These are phyloP conservation scores for Neostapfia colusana DNA, from an alignment of 176 grass and related monocot genomes.

Conservation along the genomic window DNA sequence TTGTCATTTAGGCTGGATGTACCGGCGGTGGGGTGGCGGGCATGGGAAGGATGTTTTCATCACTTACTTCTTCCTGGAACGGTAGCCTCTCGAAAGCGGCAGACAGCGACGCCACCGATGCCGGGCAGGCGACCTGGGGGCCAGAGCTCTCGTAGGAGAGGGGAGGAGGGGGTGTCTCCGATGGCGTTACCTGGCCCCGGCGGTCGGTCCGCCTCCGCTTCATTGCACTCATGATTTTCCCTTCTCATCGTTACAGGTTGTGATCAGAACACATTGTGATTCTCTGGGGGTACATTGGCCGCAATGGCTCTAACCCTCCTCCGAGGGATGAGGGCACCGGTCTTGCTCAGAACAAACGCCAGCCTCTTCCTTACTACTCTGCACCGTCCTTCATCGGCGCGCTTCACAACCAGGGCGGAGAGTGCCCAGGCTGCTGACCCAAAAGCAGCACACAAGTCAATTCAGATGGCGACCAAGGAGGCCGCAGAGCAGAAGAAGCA, in stretches of 20 bases:
- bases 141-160: not conserved
- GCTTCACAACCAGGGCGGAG: constrained; percentile 34
- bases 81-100: not conserved
- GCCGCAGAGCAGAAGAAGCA: constrained; percentile 49
- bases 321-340: constrained; percentile 52
- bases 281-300: not conserved
- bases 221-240: not conserved
- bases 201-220: no score
- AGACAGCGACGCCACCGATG: not conserved
- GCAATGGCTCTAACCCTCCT: constrained; percentile 67
- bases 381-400: not conserved
- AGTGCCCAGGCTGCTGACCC: constrained; percentile 41
- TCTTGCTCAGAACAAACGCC: constrained; percentile 7
- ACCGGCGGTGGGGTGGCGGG: no score
- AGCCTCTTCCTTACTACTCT: constrained; percentile 44
- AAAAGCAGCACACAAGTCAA: constrained; percentile 38
- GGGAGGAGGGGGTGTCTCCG: not conserved
- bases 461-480: constrained; percentile 53
- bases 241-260: not conserved
- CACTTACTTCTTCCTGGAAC: no score
- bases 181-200: no score
- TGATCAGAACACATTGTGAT: not conserved
- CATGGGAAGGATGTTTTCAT: no score
- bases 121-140: not conserved
- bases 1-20: no score